These are phyloP conservation scores for Aspergillus sp. DNA, from an alignment of 2,329 filamentous ascomycete species.

Conservation along the genomic window DNA sequence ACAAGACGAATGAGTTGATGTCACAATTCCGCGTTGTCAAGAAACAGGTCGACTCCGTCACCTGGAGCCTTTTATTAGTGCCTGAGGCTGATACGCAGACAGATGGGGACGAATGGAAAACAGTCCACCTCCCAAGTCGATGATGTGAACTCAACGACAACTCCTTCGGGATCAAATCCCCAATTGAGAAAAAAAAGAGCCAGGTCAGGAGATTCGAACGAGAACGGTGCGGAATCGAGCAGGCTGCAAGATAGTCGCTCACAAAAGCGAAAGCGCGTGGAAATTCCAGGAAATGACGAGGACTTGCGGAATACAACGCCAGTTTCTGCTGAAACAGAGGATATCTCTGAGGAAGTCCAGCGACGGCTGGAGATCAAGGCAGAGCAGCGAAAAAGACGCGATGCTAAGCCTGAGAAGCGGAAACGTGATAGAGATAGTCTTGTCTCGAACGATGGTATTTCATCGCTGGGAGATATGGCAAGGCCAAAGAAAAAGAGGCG, in stretches of 20 bases:
- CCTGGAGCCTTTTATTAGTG: background rate
- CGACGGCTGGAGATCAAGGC: conserved; percentile 39
- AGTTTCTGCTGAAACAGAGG: conserved; percentile 32
- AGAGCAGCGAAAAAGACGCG: conserved; percentile 26
- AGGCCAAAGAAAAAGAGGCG: conserved; percentile 18
- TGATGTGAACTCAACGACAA: background rate
- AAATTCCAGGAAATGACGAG: conserved; percentile 16
- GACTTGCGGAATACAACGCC: conserved; percentile 18
- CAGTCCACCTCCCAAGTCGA: conserved; percentile 1
- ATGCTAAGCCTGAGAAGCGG: conserved; percentile 30
- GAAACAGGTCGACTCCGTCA: conserved; percentile 28
- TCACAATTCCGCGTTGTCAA: conserved; percentile 29
- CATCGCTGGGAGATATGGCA: conserved; percentile 5
- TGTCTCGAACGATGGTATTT: conserved; percentile 19
- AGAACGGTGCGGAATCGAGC: conserved; percentile 3
- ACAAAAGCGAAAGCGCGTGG: conserved; percentile 19
- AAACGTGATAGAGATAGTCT: conserved; percentile 37
- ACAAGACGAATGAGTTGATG: conserved; percentile 33
- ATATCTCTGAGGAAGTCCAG: conserved; percentile 42
- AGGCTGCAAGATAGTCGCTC: background rate
- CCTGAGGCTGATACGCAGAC: background rate
- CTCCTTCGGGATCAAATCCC: background rate
- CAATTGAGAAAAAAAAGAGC: background rate
- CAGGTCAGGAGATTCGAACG: background rate
- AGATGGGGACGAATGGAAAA: background rate